These are phyloP conservation scores for Bisporella sp. DNA, from an alignment of 2,329 filamentous ascomycete species.

Conservation along the genomic window DNA sequence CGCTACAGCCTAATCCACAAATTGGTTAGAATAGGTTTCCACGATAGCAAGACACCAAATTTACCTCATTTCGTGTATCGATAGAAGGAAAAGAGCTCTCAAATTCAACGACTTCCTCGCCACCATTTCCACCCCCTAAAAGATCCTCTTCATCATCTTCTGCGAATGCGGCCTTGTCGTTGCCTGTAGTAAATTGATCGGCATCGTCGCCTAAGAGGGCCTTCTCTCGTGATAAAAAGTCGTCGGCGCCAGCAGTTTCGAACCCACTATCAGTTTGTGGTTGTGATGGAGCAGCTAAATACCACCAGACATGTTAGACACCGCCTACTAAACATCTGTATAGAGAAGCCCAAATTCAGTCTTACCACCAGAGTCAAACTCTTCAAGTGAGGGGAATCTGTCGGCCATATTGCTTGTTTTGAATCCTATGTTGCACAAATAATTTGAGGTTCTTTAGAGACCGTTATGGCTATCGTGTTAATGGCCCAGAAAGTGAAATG, in stretches of 20 bases:
- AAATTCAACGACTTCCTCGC: constrained; percentile 46
- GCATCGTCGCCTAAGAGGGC: constrained; percentile 87
- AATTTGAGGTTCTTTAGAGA: too few relatives aligned
- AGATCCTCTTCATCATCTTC: constrained; percentile 66
- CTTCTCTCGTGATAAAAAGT: constrained; percentile 89
- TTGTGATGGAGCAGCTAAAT: constrained; percentile 55
- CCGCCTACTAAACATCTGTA: constrained; percentile 44
- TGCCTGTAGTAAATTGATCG: constrained; percentile 74
- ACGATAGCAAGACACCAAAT: constrained; percentile 7
- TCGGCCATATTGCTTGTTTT: constrained; percentile 42
- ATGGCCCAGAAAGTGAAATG: too few relatives aligned
- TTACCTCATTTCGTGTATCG: constrained; percentile 58
- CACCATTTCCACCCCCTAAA: constrained; percentile 48
- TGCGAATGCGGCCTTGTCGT: constrained; percentile 59
- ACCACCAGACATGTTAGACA: constrained; percentile 41
- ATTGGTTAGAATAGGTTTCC: background rate
- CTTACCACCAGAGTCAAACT: constrained; percentile 46
- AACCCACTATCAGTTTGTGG: constrained; percentile 41
- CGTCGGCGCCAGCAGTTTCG: constrained; percentile 56
- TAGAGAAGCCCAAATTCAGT: background rate
- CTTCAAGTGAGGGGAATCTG: constrained; percentile 52
- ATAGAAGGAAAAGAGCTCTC: constrained; percentile 90
- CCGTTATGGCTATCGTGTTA: too few relatives aligned
- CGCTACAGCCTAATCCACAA: constrained; percentile 53
- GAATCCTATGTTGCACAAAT: too few relatives aligned